A percentile compares a stretch with the other conserved stretches of the same genome.
Conservation (phyloP, 768 basidiomycete species). For the Russula sp. region DNA sequence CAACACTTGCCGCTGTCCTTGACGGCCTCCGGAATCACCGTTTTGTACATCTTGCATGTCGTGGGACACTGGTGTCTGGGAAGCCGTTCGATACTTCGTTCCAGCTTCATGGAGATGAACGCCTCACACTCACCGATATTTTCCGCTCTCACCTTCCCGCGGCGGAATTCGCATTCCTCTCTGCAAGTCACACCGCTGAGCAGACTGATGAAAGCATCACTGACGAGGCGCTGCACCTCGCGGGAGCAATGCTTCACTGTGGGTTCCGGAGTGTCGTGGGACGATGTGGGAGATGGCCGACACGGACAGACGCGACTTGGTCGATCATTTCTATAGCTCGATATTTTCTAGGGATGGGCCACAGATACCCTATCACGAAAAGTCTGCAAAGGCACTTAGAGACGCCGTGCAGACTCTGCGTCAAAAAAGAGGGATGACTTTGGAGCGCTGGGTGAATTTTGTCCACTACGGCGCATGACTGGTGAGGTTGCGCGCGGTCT, state of each 20-base stretch:
- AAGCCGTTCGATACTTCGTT: background rate
- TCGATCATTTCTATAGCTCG: background rate
- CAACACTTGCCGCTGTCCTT: background rate
- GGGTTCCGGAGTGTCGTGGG: constrained; percentile 11
- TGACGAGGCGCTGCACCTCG: constrained; percentile 5
- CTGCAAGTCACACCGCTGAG: constrained; percentile 7
- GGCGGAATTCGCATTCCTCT: constrained; percentile 5
- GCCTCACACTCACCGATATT: background rate
- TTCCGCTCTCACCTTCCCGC: background rate
- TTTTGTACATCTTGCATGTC: background rate
- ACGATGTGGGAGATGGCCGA: constrained; percentile 12
- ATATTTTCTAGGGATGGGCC: background rate
- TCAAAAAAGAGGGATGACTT: background rate
- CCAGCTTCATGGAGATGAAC: background rate
- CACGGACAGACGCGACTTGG: constrained; percentile 1
- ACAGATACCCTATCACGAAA: background rate
- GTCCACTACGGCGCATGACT: background rate
- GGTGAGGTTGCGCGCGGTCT: background rate
- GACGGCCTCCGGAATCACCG: background rate
- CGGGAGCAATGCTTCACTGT: constrained; percentile 7
- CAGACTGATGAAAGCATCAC: background rate
- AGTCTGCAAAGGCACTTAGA: background rate
- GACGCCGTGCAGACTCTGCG: background rate
- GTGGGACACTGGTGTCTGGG: background rate
- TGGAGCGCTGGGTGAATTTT: background rate